Conservation (phyloP, 352 stramenopile species). For the Pythium phragmitis region DNA sequence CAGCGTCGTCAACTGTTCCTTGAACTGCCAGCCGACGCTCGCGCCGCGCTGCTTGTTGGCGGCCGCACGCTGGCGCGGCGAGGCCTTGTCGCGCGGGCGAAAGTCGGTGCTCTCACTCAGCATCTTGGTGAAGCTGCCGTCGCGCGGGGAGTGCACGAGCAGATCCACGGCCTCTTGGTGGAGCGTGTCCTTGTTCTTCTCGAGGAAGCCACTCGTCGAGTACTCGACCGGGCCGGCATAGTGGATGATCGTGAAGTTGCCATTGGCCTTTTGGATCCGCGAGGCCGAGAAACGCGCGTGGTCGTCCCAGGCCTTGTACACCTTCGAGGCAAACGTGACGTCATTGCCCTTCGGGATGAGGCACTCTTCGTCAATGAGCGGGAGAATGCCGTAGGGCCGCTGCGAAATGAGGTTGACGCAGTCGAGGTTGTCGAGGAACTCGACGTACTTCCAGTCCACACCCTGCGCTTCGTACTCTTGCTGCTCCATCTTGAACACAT, state of each 20-base stretch:
- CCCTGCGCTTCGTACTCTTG: slow-evolving; percentile 82
- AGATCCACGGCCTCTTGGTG: slow-evolving; percentile 83
- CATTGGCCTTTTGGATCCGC: slow-evolving; percentile 71
- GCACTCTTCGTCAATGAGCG: slow-evolving; percentile 88
- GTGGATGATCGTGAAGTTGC: slow-evolving; percentile 77
- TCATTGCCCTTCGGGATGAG: slow-evolving; percentile 85
- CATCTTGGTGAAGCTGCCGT: slow-evolving; percentile 72
- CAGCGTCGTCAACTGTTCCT: slow-evolving; percentile 74
- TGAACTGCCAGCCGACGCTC: slow-evolving; percentile 87
- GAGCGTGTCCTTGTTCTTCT: slow-evolving; percentile 88
- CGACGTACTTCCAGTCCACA: slow-evolving; percentile 84
- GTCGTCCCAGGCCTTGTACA: slow-evolving; percentile 65
- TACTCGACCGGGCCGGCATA: slow-evolving; percentile 85
- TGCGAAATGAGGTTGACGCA: slow-evolving; percentile 91
- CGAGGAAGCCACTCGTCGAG: slow-evolving; percentile 66
- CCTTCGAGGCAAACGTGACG: slow-evolving; percentile 76
- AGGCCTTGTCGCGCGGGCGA: slow-evolving; percentile 50
- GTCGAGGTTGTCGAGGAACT: slow-evolving; percentile 87
- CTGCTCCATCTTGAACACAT: slow-evolving; percentile 88
- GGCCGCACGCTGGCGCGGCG: slow-evolving; percentile 49
- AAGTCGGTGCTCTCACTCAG: slow-evolving; percentile 67
- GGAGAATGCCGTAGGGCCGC: slow-evolving; percentile 76
- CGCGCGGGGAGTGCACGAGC: slow-evolving; percentile 62
- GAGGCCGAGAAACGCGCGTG: slow-evolving; percentile 71
- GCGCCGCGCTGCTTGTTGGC: slow-evolving; percentile 66